phyloP scores from a whole-genome alignment of 441 rosid species.

The Isatis lusitanica region DNA sequence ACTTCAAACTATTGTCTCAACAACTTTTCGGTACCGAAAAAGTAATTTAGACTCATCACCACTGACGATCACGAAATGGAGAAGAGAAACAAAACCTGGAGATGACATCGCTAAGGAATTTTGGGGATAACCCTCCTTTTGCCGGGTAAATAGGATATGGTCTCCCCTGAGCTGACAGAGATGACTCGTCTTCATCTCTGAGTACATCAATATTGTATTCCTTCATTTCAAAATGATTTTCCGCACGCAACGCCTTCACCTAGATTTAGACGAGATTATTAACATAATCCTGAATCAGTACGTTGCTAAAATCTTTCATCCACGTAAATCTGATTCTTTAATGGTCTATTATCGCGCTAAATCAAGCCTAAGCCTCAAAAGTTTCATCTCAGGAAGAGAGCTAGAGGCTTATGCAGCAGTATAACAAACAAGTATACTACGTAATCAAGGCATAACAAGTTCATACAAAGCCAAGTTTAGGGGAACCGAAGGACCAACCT shows the following conservation, averaged over 20 bases:
- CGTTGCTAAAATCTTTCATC: conserved; percentile 9
- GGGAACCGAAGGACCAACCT: conserved; percentile 50
- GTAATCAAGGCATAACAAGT: conserved; percentile 17
- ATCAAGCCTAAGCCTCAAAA: conserved; percentile 1
- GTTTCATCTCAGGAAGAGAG: conserved; percentile 3
- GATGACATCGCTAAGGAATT: conserved; percentile 65
- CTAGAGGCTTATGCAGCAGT: conserved; percentile 1
- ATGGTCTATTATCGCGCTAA: neutral
- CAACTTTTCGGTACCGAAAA: neutral
- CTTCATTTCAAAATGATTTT: conserved; percentile 88
- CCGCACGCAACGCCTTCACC: conserved; percentile 44
- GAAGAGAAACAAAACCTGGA: conserved; percentile 57
- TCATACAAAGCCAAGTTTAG: conserved; percentile 9
- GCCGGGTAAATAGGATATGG: conserved; percentile 96
- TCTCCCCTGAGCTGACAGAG: conserved; percentile 56
- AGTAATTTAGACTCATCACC: neutral
- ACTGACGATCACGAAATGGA: conserved; percentile 3
- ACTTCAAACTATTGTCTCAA: neutral
- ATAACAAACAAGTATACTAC: conserved; percentile 13
- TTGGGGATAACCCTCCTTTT: conserved; percentile 81
- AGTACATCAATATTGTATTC: conserved; percentile 82
- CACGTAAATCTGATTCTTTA: conserved; percentile 1
- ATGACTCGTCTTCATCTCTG: conserved; percentile 68
- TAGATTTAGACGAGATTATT: conserved; percentile 21
- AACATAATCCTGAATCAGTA: conserved; percentile 19